Evolutionary conservation across 768 basidiomycete species (phyloP).

Genomic region (Auriculariales sp.): DNA sequence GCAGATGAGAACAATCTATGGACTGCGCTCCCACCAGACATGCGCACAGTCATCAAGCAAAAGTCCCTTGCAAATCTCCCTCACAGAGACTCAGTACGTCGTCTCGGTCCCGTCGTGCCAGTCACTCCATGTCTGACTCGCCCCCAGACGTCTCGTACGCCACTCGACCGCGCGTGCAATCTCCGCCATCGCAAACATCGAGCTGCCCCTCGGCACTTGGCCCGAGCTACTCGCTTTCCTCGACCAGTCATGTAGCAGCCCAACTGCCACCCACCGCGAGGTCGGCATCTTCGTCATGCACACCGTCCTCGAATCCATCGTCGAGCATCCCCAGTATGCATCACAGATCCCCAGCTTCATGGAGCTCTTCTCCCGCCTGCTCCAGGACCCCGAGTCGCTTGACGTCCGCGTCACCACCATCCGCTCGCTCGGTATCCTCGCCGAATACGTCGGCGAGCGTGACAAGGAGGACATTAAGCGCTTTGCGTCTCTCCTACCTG

Average conservation of each 20-base stretch:
- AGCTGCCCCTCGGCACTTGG: constrained; percentile 72
- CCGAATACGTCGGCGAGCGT: constrained; percentile 80
- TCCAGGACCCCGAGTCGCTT: constrained; percentile 72
- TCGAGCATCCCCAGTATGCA: constrained; percentile 60
- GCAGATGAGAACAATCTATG: constrained; percentile 73
- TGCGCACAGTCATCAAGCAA: constrained; percentile 73
- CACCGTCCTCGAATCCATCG: constrained; percentile 82
- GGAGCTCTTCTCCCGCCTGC: constrained; percentile 56
- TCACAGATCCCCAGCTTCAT: constrained; percentile 61
- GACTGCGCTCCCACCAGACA: constrained; percentile 48
- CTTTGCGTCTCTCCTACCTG: constrained; percentile 36
- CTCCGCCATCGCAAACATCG: constrained; percentile 81
- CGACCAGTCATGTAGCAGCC: constrained; percentile 56
- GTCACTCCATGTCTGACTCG: constrained; percentile 5
- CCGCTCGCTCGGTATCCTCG: constrained; percentile 78
- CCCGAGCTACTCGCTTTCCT: constrained; percentile 79
- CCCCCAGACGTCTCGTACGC: constrained; percentile 67
- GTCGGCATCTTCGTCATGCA: constrained; percentile 80
- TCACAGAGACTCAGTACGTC: constrained; percentile 64
- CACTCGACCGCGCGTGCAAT: constrained; percentile 88
- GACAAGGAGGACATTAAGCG: constrained; percentile 79
- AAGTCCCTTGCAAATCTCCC: constrained; percentile 65
- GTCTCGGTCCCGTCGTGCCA: constrained; percentile 1
- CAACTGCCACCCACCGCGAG: constrained; percentile 67
- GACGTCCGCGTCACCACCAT: constrained; percentile 88